phyloP scores from a whole-genome alignment of 352 stramenopile genomes.

The Phytopythium litorale region DNA sequence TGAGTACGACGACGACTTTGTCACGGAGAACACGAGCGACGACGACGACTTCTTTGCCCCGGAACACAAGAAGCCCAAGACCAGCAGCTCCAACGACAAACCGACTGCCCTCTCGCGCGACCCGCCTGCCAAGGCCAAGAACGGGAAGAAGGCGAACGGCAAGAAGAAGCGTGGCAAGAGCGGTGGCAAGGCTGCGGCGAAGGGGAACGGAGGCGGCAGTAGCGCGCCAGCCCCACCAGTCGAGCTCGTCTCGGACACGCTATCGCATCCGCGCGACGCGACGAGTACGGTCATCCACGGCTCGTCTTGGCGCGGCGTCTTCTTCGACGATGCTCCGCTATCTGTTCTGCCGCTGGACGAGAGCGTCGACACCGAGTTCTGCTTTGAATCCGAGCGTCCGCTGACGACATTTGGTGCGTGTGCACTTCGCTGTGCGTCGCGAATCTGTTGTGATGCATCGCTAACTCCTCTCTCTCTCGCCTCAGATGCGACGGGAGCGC shows the following conservation, averaged over 20 bases:
- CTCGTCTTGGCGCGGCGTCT: conserved; percentile 41
- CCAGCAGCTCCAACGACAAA: conserved; percentile 5
- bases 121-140: background rate
- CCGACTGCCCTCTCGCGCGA: background rate
- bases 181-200: background rate
- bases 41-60: conserved; percentile 1
- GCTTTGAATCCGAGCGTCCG: conserved; percentile 25
- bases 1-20: conserved; percentile 10
- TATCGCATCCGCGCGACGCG: conserved; percentile 22
- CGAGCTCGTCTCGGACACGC: conserved; percentile 24
- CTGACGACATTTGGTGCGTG: conserved; percentile 39
- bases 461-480: conserved; percentile 3
- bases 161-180: conserved; percentile 12
- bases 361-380: conserved; percentile 17
- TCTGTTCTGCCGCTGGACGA: conserved; percentile 28
- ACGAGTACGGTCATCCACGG: conserved; percentile 40
- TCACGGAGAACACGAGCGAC: background rate
- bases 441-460: background rate
- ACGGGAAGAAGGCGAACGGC: conserved; percentile 13
- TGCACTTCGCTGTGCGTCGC: background rate
- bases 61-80: conserved; percentile 9
- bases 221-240: conserved; percentile 6
- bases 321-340: conserved; percentile 26
- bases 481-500: conserved; percentile 38
- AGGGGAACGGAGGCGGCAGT: conserved; percentile 6